A percentile compares a stretch with the other conserved stretches of the same genome.
These are phyloP conservation scores for Leccinellum rugosiceps DNA, from an alignment of 768 basidiomycete species.

Conservation along the genomic window DNA sequence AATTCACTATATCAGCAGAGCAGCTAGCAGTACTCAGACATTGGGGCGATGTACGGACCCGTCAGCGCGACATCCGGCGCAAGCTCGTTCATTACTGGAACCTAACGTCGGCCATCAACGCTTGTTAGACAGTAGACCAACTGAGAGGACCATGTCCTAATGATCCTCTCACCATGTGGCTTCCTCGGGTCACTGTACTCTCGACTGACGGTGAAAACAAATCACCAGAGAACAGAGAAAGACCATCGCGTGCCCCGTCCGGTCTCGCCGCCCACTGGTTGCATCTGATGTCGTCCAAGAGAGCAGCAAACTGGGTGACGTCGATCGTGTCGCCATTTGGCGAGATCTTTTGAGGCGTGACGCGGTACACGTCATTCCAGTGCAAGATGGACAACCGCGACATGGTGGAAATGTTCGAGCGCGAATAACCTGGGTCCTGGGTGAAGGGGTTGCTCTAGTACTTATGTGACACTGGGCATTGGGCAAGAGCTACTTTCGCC, in stretches of 20 bases:
- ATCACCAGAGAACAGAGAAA: constrained; percentile 87
- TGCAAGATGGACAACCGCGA: constrained; percentile 50
- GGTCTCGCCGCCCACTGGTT: constrained; percentile 45
- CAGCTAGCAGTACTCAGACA: not conserved
- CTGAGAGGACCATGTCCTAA: too few species aligned
- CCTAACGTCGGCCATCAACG: constrained; percentile 42
- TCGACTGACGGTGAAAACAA: constrained; percentile 86
- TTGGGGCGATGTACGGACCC: constrained; percentile 46
- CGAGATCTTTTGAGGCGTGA: constrained; percentile 66
- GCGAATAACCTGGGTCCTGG: not conserved
- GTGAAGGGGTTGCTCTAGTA: not conserved
- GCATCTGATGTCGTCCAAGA: constrained; percentile 60
- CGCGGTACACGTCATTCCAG: constrained; percentile 84
- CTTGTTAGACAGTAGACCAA: not conserved
- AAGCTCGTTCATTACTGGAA: constrained; percentile 81
- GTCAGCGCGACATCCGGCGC: constrained; percentile 77
- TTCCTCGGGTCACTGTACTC: constrained; percentile 83
- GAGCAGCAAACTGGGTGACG: constrained; percentile 80
- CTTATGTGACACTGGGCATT: constrained; percentile 1
- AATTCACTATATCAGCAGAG: constrained; percentile 5
- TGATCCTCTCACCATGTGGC: constrained; percentile 74
- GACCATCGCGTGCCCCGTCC: constrained; percentile 61
- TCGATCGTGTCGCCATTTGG: constrained; percentile 65
- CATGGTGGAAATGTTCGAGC: constrained; percentile 25
- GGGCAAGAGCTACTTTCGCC: not conserved